Base-by-base conservation (phyloP, 495 filamentous ascomycete genomes). In the Hamigera avellanea region DNA sequence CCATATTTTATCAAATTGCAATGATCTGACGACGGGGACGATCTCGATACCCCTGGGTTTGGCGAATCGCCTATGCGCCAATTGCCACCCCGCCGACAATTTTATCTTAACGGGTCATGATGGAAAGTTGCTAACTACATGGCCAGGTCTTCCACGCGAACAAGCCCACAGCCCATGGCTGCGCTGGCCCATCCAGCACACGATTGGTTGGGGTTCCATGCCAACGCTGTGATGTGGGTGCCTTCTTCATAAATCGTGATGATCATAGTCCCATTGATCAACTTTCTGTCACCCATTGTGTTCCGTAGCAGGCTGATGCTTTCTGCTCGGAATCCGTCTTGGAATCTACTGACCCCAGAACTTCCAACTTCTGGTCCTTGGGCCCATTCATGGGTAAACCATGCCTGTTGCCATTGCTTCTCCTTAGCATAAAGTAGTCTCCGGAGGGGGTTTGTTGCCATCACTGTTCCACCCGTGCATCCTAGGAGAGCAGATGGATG, bases 81-180 rank as follows among this genome's bases (percentile, higher is more conserved):
- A n/a, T n/a, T n/a, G n/a, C n/a, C n/a, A n/a, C n/a, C n/a, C n/a
- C n/a, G n/a, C n/a, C n/a, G n/a, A n/a, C n/a, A n/a, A n/a, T n/a
- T n/a, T n/a, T n/a, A n/a, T n/a, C n/a, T n/a, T n/a, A n/a, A n/a
- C n/a, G n/a, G n/a, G n/a, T n/a, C n/a, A n/a, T n/a, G n/a, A n/a
- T n/a, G n/a, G n/a, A n/a, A n/a, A n/a, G 21, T 23, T 23, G 4
- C 21, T 30, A 30, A 33, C 36, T 43, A 69, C 19, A 71, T 53
- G 8, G 72, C 69, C 33, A 83, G 37, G 68, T 84, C 78, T 53
- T 83, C 76, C n/a, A 83, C 69, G 42, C 80, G 69, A 19, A 83
- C 45, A 40, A 83, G 52, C 9, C 80, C 79, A 53, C 67, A 72
- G 5, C 67, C 77, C 58, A 72, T 59, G 5, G 67, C 78, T 15